Evolutionary conservation across 2,329 filamentous ascomycete genomes (phyloP).

Genomic region (Parastagonospora avenae): DNA sequence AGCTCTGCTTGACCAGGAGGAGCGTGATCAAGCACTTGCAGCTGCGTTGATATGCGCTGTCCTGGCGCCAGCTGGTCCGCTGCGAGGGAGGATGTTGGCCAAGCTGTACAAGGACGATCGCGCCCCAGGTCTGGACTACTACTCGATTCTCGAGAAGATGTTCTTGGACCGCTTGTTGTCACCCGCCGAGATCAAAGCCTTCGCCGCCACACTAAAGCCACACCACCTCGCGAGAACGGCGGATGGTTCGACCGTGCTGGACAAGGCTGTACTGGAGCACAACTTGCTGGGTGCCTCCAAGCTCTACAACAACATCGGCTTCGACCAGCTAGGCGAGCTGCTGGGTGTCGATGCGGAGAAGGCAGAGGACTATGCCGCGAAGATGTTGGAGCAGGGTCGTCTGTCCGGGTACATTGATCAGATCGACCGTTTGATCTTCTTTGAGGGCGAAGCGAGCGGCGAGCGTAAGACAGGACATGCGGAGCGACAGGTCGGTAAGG

Average conservation of each 20-base stretch:
- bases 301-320: slow-evolving; percentile 57
- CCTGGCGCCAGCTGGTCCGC: slow-evolving; percentile 86
- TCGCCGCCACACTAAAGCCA: slow-evolving; percentile 77
- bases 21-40: slow-evolving; percentile 81
- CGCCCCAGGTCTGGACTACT: slow-evolving; percentile 71
- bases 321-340: slow-evolving; percentile 74
- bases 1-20: slow-evolving; percentile 78
- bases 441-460: slow-evolving; percentile 76
- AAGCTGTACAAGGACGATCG: slow-evolving; percentile 94
- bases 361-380: slow-evolving; percentile 88
- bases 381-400: slow-evolving; percentile 95
- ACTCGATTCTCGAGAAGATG: slow-evolving; percentile 97
- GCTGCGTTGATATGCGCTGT: slow-evolving; percentile 92
- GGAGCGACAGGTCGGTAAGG: slow-evolving; percentile 64
- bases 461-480: slow-evolving; percentile 70
- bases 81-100: slow-evolving; percentile 77
- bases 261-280: slow-evolving; percentile 93
- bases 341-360: slow-evolving; percentile 78
- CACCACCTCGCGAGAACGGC: slow-evolving; percentile 90
- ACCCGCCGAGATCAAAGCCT: slow-evolving; percentile 82
- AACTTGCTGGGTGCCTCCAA: slow-evolving; percentile 84
- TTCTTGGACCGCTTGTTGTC: slow-evolving; percentile 86
- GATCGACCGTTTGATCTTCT: slow-evolving; percentile 85
- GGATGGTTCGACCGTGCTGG: slow-evolving; percentile 90
- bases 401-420: slow-evolving; percentile 91